A percentile compares a stretch with the other conserved stretches of the same genome.
phyloP scores from a whole-genome alignment of 129 eudicot species.

The Pittosporum tobira region DNA sequence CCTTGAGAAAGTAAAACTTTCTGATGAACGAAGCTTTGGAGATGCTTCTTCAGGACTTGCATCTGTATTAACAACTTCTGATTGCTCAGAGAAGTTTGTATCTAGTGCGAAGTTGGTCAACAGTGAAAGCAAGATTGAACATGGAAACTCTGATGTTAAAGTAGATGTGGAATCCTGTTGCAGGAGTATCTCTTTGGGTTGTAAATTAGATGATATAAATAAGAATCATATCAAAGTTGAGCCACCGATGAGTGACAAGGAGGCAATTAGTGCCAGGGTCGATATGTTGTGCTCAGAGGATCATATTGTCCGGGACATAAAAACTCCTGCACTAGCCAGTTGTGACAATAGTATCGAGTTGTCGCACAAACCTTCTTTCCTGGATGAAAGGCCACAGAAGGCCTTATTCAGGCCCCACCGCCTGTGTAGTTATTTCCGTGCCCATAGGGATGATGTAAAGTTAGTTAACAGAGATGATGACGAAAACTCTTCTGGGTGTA shows the following conservation, averaged over 20 bases:
- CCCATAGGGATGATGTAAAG: conserved; percentile 42
- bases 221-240: conserved; percentile 23
- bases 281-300: no score
- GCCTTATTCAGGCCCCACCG: no score
- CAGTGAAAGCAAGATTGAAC: conserved; percentile 25
- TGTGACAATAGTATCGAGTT: no score
- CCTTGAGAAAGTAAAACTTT: conserved; percentile 33
- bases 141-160: conserved; percentile 14
- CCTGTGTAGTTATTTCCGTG: conserved; percentile 42
- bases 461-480: conserved; percentile 84
- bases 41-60: no score
- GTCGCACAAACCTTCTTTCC: no score
- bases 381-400: no score
- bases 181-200: conserved; percentile 19
- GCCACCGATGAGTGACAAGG: conserved; percentile 15
- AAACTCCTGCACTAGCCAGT: no score
- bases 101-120: no score
- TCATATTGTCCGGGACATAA: no score
- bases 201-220: conserved; percentile 32
- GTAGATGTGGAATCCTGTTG: conserved; percentile 14
- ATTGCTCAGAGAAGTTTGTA: no score
- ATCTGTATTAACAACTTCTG: no score
- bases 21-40: conserved; percentile 23
- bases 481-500: conserved; percentile 65
- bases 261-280: conserved; percentile 26